A percentile compares a stretch with the other conserved stretches of the same genome.
Evolutionary conservation across 2,329 filamentous ascomycete species (phyloP).

Genomic region (Pyrenophora seminiperda): DNA sequence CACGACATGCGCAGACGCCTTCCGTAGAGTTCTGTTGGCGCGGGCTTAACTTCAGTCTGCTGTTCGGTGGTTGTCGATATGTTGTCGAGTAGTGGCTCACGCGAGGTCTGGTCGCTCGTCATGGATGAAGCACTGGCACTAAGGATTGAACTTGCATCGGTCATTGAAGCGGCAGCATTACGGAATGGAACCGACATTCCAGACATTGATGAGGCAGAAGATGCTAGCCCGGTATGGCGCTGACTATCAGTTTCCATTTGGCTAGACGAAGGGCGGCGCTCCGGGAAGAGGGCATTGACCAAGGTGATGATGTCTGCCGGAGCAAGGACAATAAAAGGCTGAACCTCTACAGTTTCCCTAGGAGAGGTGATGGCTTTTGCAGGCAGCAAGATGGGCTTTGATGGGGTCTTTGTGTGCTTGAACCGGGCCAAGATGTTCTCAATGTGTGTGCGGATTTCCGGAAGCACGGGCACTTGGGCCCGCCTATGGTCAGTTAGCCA

Average conservation of each 20-base stretch:
- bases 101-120: constrained; percentile 72
- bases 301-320: constrained; percentile 79
- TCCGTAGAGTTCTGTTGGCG: constrained; percentile 50
- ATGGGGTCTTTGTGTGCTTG: constrained; percentile 50
- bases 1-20: constrained; percentile 67
- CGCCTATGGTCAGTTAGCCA: constrained; percentile 49
- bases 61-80: constrained; percentile 32
- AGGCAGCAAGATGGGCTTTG: constrained; percentile 66
- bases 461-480: constrained; percentile 66
- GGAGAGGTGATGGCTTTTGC: constrained; percentile 74
- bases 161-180: constrained; percentile 57
- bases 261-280: constrained; percentile 67
- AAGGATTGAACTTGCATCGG: constrained; percentile 70
- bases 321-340: constrained; percentile 79
- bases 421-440: constrained; percentile 73
- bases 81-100: constrained; percentile 64
- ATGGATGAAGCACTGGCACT: constrained; percentile 75
- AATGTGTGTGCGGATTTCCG: constrained; percentile 69
- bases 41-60: constrained; percentile 55
- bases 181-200: constrained; percentile 57
- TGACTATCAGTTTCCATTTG: constrained; percentile 51
- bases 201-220: constrained; percentile 57
- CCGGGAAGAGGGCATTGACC: constrained; percentile 82
- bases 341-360: constrained; percentile 76
- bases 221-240: constrained; percentile 54